phyloP scores from a whole-genome alignment of 2,329 filamentous ascomycete genomes.

The Curvularia spicifera region DNA sequence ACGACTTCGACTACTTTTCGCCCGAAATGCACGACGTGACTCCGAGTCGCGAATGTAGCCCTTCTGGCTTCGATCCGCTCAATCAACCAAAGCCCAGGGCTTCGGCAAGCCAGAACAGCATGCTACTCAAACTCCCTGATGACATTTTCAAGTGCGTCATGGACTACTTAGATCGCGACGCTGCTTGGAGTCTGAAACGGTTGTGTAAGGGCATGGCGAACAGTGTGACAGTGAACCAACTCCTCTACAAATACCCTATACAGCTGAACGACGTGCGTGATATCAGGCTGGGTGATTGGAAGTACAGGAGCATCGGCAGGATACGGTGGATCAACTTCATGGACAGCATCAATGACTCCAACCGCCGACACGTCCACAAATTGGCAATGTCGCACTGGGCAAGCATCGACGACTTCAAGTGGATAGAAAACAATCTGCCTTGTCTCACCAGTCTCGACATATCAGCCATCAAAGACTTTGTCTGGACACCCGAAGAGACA shows the following conservation, averaged over 20 bases:
- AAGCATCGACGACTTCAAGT: constrained; percentile 46
- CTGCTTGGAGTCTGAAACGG: constrained; percentile 44
- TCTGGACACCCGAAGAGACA: constrained; percentile 47
- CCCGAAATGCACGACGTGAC: constrained; percentile 25
- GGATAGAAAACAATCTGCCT: constrained; percentile 48
- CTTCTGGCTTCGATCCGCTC: constrained; percentile 28
- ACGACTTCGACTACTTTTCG: constrained; percentile 32
- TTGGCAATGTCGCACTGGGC: constrained; percentile 47
- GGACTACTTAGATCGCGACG: constrained; percentile 45
- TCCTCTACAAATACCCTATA: constrained; percentile 45
- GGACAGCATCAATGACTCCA: constrained; percentile 41
- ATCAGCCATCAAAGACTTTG: constrained; percentile 48
- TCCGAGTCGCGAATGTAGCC: constrained; percentile 36
- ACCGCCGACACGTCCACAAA: constrained; percentile 42
- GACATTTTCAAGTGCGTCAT: constrained; percentile 48
- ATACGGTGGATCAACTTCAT: constrained; percentile 43
- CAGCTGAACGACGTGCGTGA: constrained; percentile 41
- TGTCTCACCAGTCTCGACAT: constrained; percentile 42
- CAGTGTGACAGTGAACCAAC: constrained; percentile 39
- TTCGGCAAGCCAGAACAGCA: constrained; percentile 26
- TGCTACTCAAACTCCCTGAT: constrained; percentile 43
- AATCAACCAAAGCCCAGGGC: constrained; percentile 24
- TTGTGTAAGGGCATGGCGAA: constrained; percentile 42
- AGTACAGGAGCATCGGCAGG: constrained; percentile 36
- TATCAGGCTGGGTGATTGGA: constrained; percentile 44